Conservation (phyloP, 768 basidiomycete genomes). For the Psilocybe cyanescens region DNA sequence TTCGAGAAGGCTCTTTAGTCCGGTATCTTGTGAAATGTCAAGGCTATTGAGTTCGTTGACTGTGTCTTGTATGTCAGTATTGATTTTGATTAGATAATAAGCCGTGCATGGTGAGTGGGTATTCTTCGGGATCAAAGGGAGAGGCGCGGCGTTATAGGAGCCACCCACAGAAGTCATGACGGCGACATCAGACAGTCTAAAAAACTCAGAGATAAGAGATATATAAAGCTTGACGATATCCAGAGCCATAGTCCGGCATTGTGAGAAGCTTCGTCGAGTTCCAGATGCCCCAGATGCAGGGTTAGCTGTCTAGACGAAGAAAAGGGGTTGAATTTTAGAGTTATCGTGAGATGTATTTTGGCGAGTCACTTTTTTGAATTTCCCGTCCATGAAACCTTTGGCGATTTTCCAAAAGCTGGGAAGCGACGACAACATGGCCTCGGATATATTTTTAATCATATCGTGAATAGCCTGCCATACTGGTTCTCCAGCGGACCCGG, state of each 20-base stretch:
- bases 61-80: conserved; percentile 86
- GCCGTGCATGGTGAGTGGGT: conserved; percentile 85
- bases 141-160: conserved; percentile 42
- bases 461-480: conserved; percentile 82
- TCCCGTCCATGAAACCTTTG: conserved; percentile 90
- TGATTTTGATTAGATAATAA: conserved; percentile 77
- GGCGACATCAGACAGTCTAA: conserved; percentile 69
- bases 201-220: conserved; percentile 83
- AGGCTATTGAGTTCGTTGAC: conserved; percentile 78
- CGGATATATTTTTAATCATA: conserved; percentile 87
- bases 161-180: conserved; percentile 44
- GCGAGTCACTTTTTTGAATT: conserved; percentile 77
- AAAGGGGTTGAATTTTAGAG: conserved; percentile 6
- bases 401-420: conserved; percentile 96
- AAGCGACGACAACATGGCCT: conserved; percentile 79
- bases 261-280: conserved; percentile 78
- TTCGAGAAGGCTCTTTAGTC: conserved; percentile 75
- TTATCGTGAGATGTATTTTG: conserved; percentile 6
- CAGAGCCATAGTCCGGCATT: conserved; percentile 85
- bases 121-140: conserved; percentile 64
- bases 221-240: conserved; percentile 89
- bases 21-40: conserved; percentile 81
- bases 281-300: conserved; percentile 32
- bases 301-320: conserved; percentile 29
- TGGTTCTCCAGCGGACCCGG: conserved; percentile 70